A percentile compares a stretch with the other conserved stretches of the same genome.
phyloP scores from a whole-genome alignment of 1,284 basidiomycete genomes.

The Gomphus bonarii region DNA sequence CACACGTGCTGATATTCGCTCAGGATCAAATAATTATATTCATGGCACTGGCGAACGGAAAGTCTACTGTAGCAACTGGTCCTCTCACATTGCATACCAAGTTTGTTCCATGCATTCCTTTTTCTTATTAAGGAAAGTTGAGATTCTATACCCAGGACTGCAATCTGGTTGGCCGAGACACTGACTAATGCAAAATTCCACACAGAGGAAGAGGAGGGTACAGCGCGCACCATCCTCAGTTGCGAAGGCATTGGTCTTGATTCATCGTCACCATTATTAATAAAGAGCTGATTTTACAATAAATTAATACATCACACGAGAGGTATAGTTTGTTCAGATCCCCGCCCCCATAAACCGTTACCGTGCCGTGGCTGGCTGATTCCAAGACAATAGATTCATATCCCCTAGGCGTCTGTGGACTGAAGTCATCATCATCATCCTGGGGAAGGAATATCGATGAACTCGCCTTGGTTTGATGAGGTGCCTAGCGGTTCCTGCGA shows the following conservation, averaged over 20 bases:
- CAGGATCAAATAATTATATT: conserved; percentile 70
- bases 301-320: not conserved
- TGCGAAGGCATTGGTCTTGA: conserved; percentile 46
- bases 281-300: conserved; percentile 5
- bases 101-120: conserved; percentile 32
- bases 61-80: conserved; percentile 41
- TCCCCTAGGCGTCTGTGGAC: conserved; percentile 60
- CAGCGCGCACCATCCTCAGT: conserved; percentile 30
- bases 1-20: conserved; percentile 6
- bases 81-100: conserved; percentile 55
- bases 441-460: conserved; percentile 23
- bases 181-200: conserved; percentile 54
- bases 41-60: conserved; percentile 56
- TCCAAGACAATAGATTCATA: conserved; percentile 84
- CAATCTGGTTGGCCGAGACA: conserved; percentile 59
- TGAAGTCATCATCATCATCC: conserved; percentile 2
- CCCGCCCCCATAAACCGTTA: not conserved
- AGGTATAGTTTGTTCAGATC: not conserved
- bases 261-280: not conserved
- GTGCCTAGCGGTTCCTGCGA: conserved; percentile 86
- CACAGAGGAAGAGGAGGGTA: conserved; percentile 28
- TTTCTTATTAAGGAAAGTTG: not conserved
- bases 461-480: conserved; percentile 84
- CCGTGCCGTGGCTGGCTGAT: conserved; percentile 32
- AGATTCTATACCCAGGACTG: conserved; percentile 37